These are phyloP conservation scores for Oryza nivara DNA, from an alignment of 176 grass and related monocot species.

Conservation along the genomic window DNA sequence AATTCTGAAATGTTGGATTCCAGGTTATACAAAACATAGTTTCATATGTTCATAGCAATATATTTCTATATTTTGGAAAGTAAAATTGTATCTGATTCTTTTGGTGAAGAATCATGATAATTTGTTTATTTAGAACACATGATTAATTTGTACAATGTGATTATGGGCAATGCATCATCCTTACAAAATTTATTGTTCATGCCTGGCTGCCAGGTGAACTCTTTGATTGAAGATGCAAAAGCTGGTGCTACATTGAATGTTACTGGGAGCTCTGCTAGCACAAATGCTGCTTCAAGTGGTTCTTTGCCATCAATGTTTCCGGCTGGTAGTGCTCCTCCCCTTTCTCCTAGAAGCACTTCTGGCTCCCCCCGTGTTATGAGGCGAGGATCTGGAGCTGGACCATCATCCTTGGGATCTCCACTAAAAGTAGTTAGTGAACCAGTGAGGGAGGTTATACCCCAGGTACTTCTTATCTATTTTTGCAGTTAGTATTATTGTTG, in stretches of 20 bases:
- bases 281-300: slow-evolving; percentile 60
- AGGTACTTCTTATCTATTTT: slow-evolving; percentile 54
- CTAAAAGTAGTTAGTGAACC: slow-evolving; percentile 96
- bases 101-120: background rate
- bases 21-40: background rate
- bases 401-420: slow-evolving; percentile 89
- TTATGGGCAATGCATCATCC: slow-evolving; percentile 19
- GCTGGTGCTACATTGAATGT: slow-evolving; percentile 60
- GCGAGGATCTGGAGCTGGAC: slow-evolving; percentile 65
- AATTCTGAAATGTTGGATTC: background rate
- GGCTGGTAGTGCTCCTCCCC: slow-evolving; percentile 92
- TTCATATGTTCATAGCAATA: background rate
- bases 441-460: slow-evolving; percentile 93
- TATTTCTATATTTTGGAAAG: slow-evolving; percentile 16
- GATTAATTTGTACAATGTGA: background rate
- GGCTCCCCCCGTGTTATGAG: slow-evolving; percentile 88
- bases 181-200: slow-evolving; percentile 36
- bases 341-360: slow-evolving; percentile 89
- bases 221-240: slow-evolving; percentile 93
- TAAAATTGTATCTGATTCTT: slow-evolving; percentile 7
- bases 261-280: slow-evolving; percentile 55
- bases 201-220: slow-evolving; percentile 65
- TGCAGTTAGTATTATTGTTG: slow-evolving; percentile 9
- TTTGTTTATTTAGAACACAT: background rate
- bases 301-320: slow-evolving; percentile 93